Evolutionary conservation across 352 stramenopile species (phyloP), one percentile per base, ranked within the genome.

Genomic region (Phytopythium vexans): DNA sequence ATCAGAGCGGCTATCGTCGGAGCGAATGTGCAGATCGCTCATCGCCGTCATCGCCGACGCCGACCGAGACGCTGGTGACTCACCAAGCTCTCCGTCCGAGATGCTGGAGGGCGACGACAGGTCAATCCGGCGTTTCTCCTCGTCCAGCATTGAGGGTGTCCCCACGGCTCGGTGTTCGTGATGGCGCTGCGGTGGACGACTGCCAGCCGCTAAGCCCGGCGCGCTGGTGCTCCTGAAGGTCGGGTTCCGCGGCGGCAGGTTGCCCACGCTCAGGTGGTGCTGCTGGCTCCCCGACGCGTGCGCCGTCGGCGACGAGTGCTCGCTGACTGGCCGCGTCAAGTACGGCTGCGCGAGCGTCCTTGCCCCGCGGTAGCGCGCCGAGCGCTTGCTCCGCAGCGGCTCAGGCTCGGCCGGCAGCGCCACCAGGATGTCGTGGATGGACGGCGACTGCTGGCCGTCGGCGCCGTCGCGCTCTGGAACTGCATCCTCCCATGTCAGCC

Each of bases 351-450:
- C 11, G 12, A n/a, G 6, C 3, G 14, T 11, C 37, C 38, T 33
- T 3, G 21, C 8, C 3, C 7, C 37, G 21, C 11, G 9, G 6
- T 15, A 40, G n/a, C 15, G 16, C 33, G 10, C 3, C 21, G 34
- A 9, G 8, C 14, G 44, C 32, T 41, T 12, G 21, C 14, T 10
- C 16, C 9, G 16, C 3, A 5, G 52, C 34, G n/a, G 42, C 34
- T 33, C n/a, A 1, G 36, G 15, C 2, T 49, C 52, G n/a, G 41
- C 12, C 6, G 53, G 44, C 27, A 59, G 38, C 11, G 44, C 45
- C 43, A 53, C 53, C 16, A 59, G 43, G 14, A 59, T 52, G 10
- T 59, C 53, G 21, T 47, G 53, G 32, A 59, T 52, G 8, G 53
- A 59, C 37, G 53, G 53, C 15, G 44, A 47, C 8, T 53, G 14